A percentile compares a stretch with the other conserved stretches of the same genome.
These are phyloP conservation scores for Stramenopiles sp. DNA, from an alignment of 352 stramenopile genomes.

Conservation along the genomic window DNA sequence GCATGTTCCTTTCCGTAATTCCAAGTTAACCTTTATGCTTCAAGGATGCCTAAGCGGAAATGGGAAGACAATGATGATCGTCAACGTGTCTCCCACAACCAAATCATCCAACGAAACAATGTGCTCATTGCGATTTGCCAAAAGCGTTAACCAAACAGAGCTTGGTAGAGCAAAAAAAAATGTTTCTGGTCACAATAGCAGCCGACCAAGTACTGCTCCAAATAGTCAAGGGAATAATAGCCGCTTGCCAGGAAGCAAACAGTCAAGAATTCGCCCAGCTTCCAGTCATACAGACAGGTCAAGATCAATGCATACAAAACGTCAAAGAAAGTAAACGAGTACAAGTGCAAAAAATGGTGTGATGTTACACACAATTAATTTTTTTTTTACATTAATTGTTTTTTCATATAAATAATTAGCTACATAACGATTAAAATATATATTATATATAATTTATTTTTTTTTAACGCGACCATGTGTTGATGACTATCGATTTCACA, in stretches of 20 bases:
- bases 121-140: conserved; percentile 91
- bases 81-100: conserved; percentile 89
- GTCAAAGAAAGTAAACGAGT: neutral
- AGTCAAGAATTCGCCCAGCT: neutral
- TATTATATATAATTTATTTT: too few species aligned
- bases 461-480: too few species aligned
- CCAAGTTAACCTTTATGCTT: conserved; percentile 9
- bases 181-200: neutral
- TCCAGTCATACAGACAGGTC: neutral
- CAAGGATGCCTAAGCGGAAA: conserved; percentile 76
- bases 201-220: neutral
- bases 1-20: conserved; percentile 34
- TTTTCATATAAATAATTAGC: too few species aligned
- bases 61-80: conserved; percentile 99
- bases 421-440: too few species aligned
- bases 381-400: too few species aligned
- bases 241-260: neutral
- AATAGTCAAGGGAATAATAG: neutral
- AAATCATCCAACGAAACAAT: conserved; percentile 84
- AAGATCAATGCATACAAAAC: neutral
- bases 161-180: conserved; percentile 11
- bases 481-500: too few species aligned
- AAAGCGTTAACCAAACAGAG: conserved; percentile 33
- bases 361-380: too few species aligned
- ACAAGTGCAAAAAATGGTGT: too few species aligned